Percentiles rank a stretch among this genome's conserved stretches.
These are phyloP conservation scores for Durotheca rogersii DNA, from an alignment of 495 filamentous ascomycete genomes.

Conservation along the genomic window DNA sequence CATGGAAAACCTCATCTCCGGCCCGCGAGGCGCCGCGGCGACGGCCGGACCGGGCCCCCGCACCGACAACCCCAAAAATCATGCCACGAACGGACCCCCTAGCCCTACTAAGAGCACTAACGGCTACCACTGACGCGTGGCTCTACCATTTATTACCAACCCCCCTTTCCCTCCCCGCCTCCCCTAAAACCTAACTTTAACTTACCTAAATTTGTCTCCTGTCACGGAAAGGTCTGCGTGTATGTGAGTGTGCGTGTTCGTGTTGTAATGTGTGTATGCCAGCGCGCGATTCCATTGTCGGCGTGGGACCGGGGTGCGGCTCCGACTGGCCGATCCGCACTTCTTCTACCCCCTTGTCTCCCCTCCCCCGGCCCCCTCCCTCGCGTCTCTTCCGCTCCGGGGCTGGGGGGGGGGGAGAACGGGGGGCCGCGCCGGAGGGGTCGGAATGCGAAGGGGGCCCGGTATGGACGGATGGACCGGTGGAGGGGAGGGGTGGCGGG, in stretches of 20 bases:
- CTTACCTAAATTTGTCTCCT: neutral
- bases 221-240: neutral
- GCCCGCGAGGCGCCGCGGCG: conserved; percentile 7
- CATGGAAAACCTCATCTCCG: conserved; percentile 73
- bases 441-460: too few relatives aligned
- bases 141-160: neutral
- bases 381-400: neutral
- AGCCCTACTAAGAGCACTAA: conserved; percentile 40
- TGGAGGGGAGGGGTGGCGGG: too few relatives aligned
- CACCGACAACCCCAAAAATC: too few relatives aligned
- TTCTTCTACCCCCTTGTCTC: neutral
- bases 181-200: too few relatives aligned
- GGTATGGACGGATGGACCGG: too few relatives aligned
- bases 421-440: too few relatives aligned
- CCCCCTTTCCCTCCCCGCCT: too few relatives aligned
- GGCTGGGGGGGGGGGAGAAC: neutral
- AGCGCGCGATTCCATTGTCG: too few relatives aligned
- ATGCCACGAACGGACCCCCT: conserved; percentile 32
- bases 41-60: conserved; percentile 15
- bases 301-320: too few relatives aligned
- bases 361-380: neutral
- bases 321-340: neutral
- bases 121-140: conserved; percentile 19
- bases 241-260: too few relatives aligned
- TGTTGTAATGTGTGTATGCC: too few relatives aligned